phyloP scores from a whole-genome alignment of 1,139 yeast species.

The Sugiyamaella castrensis region DNA sequence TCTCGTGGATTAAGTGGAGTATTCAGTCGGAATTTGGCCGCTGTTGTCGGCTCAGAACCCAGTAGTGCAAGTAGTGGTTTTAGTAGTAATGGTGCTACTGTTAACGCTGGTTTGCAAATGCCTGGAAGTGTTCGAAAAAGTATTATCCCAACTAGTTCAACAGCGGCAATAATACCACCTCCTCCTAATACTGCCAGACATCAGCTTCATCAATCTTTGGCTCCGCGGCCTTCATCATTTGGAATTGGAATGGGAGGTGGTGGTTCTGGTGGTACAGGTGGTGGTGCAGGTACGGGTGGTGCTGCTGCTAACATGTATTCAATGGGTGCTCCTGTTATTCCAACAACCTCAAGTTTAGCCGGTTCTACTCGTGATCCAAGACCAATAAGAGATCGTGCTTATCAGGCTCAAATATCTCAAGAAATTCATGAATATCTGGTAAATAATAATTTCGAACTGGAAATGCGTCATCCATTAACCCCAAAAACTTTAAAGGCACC shows the following conservation, averaged over 20 bases:
- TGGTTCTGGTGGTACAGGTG: conserved; percentile 3
- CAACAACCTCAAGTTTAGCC: conserved; percentile 6
- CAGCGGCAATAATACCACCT: conserved; percentile 2
- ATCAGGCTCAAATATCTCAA: conserved; percentile 58
- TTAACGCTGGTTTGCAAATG: conserved; percentile 3
- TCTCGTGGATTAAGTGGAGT: conserved; percentile 21
- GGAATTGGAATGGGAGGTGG: conserved; percentile 20
- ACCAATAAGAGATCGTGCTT: conserved; percentile 70
- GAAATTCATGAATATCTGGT: conserved; percentile 55
- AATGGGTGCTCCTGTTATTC: conserved; percentile 9
- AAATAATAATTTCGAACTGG: conserved; percentile 64
- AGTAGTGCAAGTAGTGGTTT: conserved; percentile 1
- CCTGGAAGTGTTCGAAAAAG: conserved; percentile 14
- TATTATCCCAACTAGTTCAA: conserved; percentile 7
- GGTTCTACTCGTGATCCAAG: conserved; percentile 53
- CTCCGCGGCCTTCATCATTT: conserved; percentile 22
- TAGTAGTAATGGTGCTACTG: not conserved
- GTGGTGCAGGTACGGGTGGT: conserved; percentile 1
- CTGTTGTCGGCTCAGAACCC: not conserved
- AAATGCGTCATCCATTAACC: conserved; percentile 67
- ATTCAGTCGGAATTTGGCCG: conserved; percentile 10
- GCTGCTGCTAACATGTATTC: not conserved
- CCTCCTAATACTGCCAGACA: conserved; percentile 9
- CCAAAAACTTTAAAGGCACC: conserved; percentile 68
- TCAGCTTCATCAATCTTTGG: conserved; percentile 12